Evolutionary conservation across 805 yeast species (phyloP).

Genomic region (Lipomyces orientalis): DNA sequence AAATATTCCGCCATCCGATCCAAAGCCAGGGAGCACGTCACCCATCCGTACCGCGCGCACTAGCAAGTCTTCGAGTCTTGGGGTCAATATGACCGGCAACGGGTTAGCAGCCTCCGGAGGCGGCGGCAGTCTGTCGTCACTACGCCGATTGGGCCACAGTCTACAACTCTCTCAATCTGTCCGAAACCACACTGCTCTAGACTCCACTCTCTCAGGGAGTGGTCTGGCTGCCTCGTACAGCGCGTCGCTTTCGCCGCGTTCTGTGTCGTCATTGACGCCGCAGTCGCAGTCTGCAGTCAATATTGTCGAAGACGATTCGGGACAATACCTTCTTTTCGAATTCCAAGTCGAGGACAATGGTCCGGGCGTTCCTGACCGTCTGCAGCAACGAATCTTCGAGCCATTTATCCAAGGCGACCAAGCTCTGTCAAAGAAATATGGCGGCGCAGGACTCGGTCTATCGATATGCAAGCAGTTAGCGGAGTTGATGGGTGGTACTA

Average conservation of each 20-base stretch:
- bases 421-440: constrained; percentile 85
- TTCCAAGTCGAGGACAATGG: constrained; percentile 89
- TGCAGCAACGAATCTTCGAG: constrained; percentile 87
- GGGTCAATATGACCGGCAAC: not conserved
- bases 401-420: constrained; percentile 98
- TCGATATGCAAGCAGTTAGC: constrained; percentile 90
- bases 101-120: not conserved
- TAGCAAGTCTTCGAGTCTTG: not conserved
- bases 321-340: constrained; percentile 62
- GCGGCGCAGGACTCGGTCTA: constrained; percentile 95
- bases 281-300: not conserved
- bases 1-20: not conserved
- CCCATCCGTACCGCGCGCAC: not conserved
- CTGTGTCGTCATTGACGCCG: not conserved
- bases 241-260: not conserved
- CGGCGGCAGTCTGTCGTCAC: constrained; percentile 12
- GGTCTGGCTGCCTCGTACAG: not conserved
- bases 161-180: constrained; percentile 11
- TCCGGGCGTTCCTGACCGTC: constrained; percentile 84
- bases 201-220: not conserved
- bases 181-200: not conserved
- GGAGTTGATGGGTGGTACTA: constrained; percentile 85
- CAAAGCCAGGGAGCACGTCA: not conserved
- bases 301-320: constrained; percentile 39
- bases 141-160: constrained; percentile 16